Conservation (phyloP, 2,329 filamentous ascomycete species). For the Macrophomina pseudophaseolina region DNA sequence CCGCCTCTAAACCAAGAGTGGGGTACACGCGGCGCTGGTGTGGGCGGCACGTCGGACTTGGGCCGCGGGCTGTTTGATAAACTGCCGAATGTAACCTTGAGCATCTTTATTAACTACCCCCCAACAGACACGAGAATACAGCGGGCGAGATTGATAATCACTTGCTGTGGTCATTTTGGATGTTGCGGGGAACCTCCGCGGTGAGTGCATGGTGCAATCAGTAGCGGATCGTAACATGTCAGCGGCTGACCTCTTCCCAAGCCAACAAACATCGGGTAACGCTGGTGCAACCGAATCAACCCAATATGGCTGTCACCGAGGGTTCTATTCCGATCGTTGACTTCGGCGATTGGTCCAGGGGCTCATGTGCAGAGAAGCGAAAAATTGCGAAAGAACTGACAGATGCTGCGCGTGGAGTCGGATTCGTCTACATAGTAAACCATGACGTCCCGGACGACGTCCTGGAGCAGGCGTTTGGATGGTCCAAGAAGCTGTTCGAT, state of each 20-base stretch:
- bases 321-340: conserved; percentile 48
- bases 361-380: conserved; percentile 36
- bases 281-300: neutral
- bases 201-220: neutral
- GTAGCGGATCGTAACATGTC: neutral
- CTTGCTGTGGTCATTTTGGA: neutral
- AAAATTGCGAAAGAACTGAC: conserved; percentile 46
- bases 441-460: conserved; percentile 49
- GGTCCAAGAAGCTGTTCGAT: conserved; percentile 52
- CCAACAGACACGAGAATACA: neutral
- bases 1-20: conserved; percentile 22
- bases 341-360: conserved; percentile 42
- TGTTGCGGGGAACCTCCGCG: neutral
- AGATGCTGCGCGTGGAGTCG: conserved; percentile 50
- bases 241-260: conserved; percentile 4
- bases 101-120: conserved; percentile 11
- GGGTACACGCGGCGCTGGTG: conserved; percentile 3
- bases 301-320: conserved; percentile 1
- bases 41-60: neutral
- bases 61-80: neutral
- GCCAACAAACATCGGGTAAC: neutral
- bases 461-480: conserved; percentile 52
- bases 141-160: neutral
- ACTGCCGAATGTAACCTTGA: conserved; percentile 18
- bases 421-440: conserved; percentile 56